Base-by-base conservation (phyloP, 768 basidiomycete genomes). In the Pleurotus citrinopileatus region DNA sequence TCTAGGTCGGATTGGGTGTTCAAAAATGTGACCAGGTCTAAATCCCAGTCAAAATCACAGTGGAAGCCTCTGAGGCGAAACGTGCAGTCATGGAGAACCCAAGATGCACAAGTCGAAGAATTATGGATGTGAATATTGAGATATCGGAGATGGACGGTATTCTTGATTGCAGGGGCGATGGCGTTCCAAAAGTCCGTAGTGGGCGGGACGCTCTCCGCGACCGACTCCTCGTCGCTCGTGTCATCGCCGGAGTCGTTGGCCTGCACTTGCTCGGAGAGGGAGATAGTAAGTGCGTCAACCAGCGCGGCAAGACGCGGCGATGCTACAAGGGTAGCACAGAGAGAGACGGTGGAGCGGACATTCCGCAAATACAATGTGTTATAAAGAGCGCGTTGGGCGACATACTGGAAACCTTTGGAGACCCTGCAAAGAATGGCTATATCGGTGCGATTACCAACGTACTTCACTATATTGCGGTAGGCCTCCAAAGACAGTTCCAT, bases 11-110 rank as follows among this genome's bases (percentile, higher is more conserved):
- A 56, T 60, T 86, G 83, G 0, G 67, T 63, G 46, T 75, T 72
- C 4, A 86, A 71, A 60, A 86, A 86, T 17, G 70, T 63, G 38
- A 80, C 69, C 27, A 88, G 80, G 56, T 76, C 61, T 13, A 57
- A 55, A 60, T 86, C 83, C 86, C 86, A 88, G 56, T 78, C 74
- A 38, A 88, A 72, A 62, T 87, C 86, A 61, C 83, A 86, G 58
- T 82, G 80, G 55, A 88, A 84, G 15, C 71, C 73, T 28, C 69
- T 75, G n/a, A 88, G 80, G 27, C 69, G 78, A 59, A 87, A 87
- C 0, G 67, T 64, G 55, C 74, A 77, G 2, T 64, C 67, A 3
- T 66, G 47, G 7, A 80, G 60, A 25, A 77, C 69, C 76, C 76
- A 78, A 10, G 60, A 17, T 12, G 42, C 60, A 12, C 64, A 62